A percentile compares a stretch with the other conserved stretches of the same genome.
phyloP scores from a whole-genome alignment of 208 protist species.

The Crithidia acanthocephali region DNA sequence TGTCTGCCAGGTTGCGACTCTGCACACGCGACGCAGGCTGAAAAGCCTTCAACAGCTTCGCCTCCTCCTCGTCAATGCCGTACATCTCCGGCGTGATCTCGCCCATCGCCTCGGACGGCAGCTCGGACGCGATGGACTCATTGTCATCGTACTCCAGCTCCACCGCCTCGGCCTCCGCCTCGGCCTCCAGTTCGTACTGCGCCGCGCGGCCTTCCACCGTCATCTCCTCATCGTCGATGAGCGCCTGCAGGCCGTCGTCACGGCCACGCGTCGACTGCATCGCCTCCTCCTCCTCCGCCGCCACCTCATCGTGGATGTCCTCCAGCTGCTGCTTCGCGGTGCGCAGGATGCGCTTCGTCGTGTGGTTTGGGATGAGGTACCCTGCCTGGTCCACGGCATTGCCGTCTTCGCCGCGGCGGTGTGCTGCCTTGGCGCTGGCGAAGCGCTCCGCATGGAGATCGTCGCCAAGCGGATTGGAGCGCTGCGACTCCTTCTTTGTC shows the following conservation, averaged over 20 bases:
- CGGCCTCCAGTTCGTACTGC: slow-evolving; percentile 34
- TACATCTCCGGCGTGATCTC: slow-evolving; percentile 71
- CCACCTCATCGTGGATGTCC: slow-evolving; percentile 52
- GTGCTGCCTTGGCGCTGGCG: slow-evolving; percentile 55
- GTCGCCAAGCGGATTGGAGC: slow-evolving; percentile 81
- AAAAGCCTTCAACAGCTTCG: slow-evolving; percentile 87
- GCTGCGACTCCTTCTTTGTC: slow-evolving; percentile 36
- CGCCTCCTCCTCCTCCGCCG: slow-evolving; percentile 37
- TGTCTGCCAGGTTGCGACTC: slow-evolving; percentile 89
- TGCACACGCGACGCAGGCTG: slow-evolving; percentile 84
- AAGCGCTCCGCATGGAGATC: slow-evolving; percentile 85
- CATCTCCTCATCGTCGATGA: slow-evolving; percentile 27
- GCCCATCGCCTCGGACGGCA: slow-evolving; percentile 66
- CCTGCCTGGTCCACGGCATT: slow-evolving; percentile 45
- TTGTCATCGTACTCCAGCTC: slow-evolving; percentile 82
- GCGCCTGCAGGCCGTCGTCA: slow-evolving; percentile 23
- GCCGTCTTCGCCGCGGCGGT: slow-evolving; percentile 31
- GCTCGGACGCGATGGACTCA: slow-evolving; percentile 82
- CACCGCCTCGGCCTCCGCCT: slow-evolving; percentile 59
- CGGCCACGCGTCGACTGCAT: background rate
- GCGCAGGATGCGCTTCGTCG: slow-evolving; percentile 78
- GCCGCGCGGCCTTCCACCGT: slow-evolving; percentile 14
- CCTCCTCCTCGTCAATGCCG: slow-evolving; percentile 91
- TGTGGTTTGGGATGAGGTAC: slow-evolving; percentile 76
- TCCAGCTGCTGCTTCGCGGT: slow-evolving; percentile 80